Conservation (phyloP, 768 basidiomycete genomes). For the Tylopilus rubrobrunneus region DNA sequence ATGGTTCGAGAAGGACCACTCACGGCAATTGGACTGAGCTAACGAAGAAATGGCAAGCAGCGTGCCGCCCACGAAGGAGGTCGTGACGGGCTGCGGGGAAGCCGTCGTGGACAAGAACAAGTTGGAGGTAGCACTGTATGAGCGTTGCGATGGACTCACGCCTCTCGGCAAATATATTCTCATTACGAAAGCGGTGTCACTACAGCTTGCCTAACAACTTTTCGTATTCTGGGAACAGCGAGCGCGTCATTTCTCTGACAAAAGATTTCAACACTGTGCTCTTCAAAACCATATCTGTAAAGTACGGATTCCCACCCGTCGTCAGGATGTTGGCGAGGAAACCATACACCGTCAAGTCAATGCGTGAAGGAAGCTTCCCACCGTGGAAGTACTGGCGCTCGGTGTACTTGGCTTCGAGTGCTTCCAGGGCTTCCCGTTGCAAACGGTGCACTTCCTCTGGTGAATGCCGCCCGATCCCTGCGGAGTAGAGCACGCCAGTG, state of each 20-base stretch:
- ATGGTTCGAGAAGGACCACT: background rate
- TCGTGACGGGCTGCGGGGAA: background rate
- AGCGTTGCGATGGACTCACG: conserved; percentile 14
- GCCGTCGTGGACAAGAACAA: too few relatives aligned
- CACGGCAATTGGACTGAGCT: conserved; percentile 4
- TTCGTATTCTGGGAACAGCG: conserved; percentile 28
- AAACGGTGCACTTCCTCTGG: conserved; percentile 29
- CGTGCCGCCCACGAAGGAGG: conserved; percentile 5
- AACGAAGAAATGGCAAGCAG: background rate
- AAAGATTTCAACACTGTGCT: conserved; percentile 19
- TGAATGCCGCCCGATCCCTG: conserved; percentile 32
- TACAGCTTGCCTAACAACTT: conserved; percentile 11
- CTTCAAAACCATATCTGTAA: conserved; percentile 18
- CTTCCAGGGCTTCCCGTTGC: conserved; percentile 29
- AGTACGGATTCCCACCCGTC: conserved; percentile 25
- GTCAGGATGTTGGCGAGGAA: conserved; percentile 31
- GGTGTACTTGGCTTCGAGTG: conserved; percentile 26
- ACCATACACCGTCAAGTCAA: conserved; percentile 29
- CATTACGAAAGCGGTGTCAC: background rate
- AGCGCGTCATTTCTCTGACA: conserved; percentile 21
- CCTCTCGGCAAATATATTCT: background rate
- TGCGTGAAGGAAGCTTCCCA: conserved; percentile 23
- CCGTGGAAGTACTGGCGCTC: conserved; percentile 26
- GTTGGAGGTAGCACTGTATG: too few relatives aligned
- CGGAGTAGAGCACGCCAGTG: conserved; percentile 13